phyloP scores from a whole-genome alignment of 2,329 filamentous ascomycete genomes.

The Ceratocystis papillata region DNA sequence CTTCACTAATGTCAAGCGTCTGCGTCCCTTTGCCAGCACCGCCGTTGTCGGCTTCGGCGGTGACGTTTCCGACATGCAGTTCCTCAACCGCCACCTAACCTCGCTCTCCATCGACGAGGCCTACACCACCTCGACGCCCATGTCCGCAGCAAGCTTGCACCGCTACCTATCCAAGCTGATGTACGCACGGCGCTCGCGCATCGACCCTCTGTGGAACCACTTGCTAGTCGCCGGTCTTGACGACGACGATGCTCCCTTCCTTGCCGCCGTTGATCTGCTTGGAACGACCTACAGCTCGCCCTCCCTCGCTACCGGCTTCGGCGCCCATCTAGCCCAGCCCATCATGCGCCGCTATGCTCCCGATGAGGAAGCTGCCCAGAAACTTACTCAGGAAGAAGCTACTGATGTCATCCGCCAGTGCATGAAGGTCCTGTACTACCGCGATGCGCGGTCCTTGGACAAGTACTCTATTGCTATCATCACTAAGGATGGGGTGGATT shows the following conservation, averaged over 20 bases:
- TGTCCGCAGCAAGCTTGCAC: slow-evolving; percentile 90
- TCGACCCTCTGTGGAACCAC: slow-evolving; percentile 97
- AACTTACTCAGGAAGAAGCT: slow-evolving; percentile 66
- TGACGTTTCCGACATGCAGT: slow-evolving; percentile 98
- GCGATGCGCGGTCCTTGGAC: slow-evolving; percentile 86
- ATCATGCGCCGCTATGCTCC: slow-evolving; percentile 76
- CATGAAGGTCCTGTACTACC: slow-evolving; percentile 97
- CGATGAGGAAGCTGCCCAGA: slow-evolving; percentile 65
- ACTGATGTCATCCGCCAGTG: slow-evolving; percentile 76
- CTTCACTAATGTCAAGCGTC: slow-evolving; percentile 92
- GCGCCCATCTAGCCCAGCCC: slow-evolving; percentile 83
- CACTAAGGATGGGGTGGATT: slow-evolving; percentile 75
- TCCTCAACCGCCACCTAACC: slow-evolving; percentile 81
- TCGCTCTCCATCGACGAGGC: slow-evolving; percentile 81
- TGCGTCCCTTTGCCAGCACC: slow-evolving; percentile 74
- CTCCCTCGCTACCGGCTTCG: slow-evolving; percentile 85
- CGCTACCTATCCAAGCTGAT: slow-evolving; percentile 93
- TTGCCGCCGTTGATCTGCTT: slow-evolving; percentile 81
- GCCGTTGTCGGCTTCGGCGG: slow-evolving; percentile 88
- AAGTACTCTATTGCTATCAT: slow-evolving; percentile 84
- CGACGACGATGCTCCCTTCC: slow-evolving; percentile 68
- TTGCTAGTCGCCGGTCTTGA: slow-evolving; percentile 84
- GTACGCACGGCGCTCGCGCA: slow-evolving; percentile 87
- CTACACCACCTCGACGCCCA: slow-evolving; percentile 49
- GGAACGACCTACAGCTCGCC: slow-evolving; percentile 85